Evolutionary conservation across 2,329 filamentous ascomycete species (phyloP).

Genomic region (Didymella segeticola): DNA sequence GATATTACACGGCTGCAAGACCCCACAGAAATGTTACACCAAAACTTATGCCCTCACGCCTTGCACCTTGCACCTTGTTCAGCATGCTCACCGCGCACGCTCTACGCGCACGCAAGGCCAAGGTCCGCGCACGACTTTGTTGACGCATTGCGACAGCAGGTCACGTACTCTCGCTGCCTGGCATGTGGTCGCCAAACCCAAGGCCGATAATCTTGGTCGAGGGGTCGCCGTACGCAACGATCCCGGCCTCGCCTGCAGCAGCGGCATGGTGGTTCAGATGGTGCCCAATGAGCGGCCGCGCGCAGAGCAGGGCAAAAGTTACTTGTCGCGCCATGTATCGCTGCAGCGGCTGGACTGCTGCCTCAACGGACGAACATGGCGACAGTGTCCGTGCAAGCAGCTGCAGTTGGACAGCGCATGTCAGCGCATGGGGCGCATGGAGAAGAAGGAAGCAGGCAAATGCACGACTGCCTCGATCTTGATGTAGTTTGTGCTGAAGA

Average conservation of each 20-base stretch:
- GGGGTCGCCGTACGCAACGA: constrained; percentile 19
- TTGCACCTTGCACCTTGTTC: constrained; percentile 9
- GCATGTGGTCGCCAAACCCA: constrained; percentile 18
- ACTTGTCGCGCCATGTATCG: constrained; percentile 25
- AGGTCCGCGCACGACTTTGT: constrained; percentile 20
- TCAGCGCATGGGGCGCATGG: constrained; percentile 13
- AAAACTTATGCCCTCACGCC: constrained; percentile 4
- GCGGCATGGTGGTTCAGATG: constrained; percentile 25
- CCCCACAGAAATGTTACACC: constrained; percentile 11
- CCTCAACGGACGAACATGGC: constrained; percentile 1
- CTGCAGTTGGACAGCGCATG: constrained; percentile 21
- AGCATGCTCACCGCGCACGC: constrained; percentile 11
- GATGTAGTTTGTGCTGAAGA: constrained; percentile 1
- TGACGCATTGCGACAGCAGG: constrained; percentile 26
- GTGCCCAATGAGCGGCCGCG: constrained; percentile 24
- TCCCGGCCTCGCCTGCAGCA: constrained; percentile 25
- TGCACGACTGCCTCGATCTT: neutral
- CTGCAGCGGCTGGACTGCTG: constrained; percentile 24
- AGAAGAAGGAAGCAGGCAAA: neutral
- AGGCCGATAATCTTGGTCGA: constrained; percentile 23
- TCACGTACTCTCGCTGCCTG: constrained; percentile 32
- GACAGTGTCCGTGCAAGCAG: neutral
- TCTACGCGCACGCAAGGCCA: constrained; percentile 28
- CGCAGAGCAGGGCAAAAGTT: constrained; percentile 22
- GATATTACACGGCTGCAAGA: constrained; percentile 24